A percentile compares a stretch with the other conserved stretches of the same genome.
Evolutionary conservation across 2,329 filamentous ascomycete species (phyloP).

Genomic region (Colletotrichum sublineola): DNA sequence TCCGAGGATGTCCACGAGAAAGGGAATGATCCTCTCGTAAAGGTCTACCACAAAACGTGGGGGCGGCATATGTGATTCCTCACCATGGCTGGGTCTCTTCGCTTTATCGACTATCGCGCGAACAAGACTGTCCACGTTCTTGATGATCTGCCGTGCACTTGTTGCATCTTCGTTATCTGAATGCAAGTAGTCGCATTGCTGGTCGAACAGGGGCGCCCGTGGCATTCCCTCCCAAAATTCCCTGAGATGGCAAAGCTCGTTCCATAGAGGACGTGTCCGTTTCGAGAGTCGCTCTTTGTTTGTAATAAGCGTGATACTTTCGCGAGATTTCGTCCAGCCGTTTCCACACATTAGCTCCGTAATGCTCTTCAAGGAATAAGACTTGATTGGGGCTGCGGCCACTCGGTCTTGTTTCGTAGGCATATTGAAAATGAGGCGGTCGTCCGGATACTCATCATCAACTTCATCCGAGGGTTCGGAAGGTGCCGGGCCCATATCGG

Average conservation of each 20-base stretch:
- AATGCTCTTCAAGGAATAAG: conserved; percentile 16
- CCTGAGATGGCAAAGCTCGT: conserved; percentile 1
- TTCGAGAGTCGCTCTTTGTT: conserved; percentile 3
- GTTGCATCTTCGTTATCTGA: not conserved
- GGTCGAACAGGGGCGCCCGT: conserved; percentile 12
- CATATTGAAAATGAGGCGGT: conserved; percentile 24
- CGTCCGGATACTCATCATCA: conserved; percentile 19
- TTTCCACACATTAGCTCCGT: conserved; percentile 24
- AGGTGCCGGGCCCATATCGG: conserved; percentile 5
- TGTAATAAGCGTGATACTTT: not conserved
- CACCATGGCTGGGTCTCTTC: conserved; percentile 3
- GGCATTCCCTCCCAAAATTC: conserved; percentile 27
- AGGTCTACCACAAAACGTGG: conserved; percentile 16
- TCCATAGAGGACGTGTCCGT: conserved; percentile 20
- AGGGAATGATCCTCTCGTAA: conserved; percentile 18
- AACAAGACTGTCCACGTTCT: conserved; percentile 16
- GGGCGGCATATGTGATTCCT: conserved; percentile 13
- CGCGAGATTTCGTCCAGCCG: conserved; percentile 7
- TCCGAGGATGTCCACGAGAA: conserved; percentile 20
- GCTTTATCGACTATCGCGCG: not conserved
- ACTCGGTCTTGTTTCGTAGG: conserved; percentile 3
- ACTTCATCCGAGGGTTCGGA: not conserved
- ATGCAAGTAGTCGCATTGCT: conserved; percentile 32
- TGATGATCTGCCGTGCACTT: conserved; percentile 3
- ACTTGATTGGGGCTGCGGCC: not conserved